phyloP scores from a whole-genome alignment of 306 rosid genomes.

The Sicyos baderoa region DNA sequence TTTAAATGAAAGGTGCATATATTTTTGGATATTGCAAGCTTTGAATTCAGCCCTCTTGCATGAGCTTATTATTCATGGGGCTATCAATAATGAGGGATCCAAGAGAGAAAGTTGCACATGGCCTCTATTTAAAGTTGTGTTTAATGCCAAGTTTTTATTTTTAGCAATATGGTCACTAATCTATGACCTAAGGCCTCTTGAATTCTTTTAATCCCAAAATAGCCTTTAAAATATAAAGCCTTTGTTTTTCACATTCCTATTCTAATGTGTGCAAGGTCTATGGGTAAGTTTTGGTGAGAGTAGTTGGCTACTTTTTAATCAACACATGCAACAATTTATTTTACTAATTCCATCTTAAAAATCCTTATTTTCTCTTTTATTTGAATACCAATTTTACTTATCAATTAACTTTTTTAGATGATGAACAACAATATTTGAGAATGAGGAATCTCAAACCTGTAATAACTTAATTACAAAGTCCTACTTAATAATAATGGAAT shows the following conservation, averaged over 20 bases:
- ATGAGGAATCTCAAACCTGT: no score
- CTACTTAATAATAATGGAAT: no score
- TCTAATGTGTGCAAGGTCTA: neutral
- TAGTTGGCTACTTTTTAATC: conserved; percentile 28
- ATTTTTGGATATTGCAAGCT: neutral
- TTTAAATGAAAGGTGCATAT: conserved; percentile 5
- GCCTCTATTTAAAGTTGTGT: neutral
- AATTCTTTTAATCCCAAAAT: neutral
- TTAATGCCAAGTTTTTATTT: neutral
- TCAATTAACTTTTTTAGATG: neutral
- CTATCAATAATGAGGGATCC: conserved; percentile 15
- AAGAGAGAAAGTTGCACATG: conserved; percentile 17
- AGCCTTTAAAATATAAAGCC: neutral
- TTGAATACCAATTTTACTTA: neutral
- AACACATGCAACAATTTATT: conserved; percentile 27
- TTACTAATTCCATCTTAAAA: neutral
- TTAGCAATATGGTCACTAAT: conserved; percentile 3
- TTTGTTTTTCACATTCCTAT: conserved; percentile 7
- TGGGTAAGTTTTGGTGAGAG: conserved; percentile 13
- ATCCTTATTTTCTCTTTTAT: no score
- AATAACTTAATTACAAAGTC: no score
- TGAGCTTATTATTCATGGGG: conserved; percentile 4
- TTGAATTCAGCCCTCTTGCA: neutral
- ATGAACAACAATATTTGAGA: no score
- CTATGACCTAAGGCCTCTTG: neutral